These are phyloP conservation scores for Leucaena leucocephala DNA, from an alignment of 306 rosid genomes.

Conservation along the genomic window DNA sequence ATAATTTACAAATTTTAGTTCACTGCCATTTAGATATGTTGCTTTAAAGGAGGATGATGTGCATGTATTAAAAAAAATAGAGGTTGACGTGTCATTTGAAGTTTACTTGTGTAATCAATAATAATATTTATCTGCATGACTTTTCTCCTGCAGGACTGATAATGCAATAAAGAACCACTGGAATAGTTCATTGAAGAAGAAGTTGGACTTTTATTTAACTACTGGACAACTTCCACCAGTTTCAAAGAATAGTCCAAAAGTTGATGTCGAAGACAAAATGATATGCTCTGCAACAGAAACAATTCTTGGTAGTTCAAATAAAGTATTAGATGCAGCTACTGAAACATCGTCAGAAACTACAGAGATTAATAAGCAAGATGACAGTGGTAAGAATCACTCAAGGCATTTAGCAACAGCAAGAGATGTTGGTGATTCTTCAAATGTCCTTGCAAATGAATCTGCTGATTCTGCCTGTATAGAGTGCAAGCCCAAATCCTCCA, in stretches of 20 bases:
- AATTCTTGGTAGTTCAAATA: conserved; percentile 48
- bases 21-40: neutral
- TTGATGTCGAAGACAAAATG: conserved; percentile 58
- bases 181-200: conserved; percentile 98
- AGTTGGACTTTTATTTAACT: conserved; percentile 76
- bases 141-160: conserved; percentile 73
- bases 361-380: conserved; percentile 52
- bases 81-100: neutral
- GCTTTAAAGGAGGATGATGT: neutral
- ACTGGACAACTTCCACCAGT: conserved; percentile 90
- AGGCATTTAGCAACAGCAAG: conserved; percentile 54
- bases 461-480: conserved; percentile 67
- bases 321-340: conserved; percentile 60
- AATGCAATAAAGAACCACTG: conserved; percentile 98
- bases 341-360: conserved; percentile 75
- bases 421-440: conserved; percentile 61
- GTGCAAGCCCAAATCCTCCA: conserved; percentile 50
- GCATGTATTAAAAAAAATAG: neutral
- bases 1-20: neutral
- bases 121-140: neutral
- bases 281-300: conserved; percentile 53
- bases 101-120: neutral
- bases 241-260: conserved; percentile 56
- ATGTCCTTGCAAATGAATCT: conserved; percentile 60
- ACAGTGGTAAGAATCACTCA: conserved; percentile 59